phyloP scores from a whole-genome alignment of 192 early-diverging fungal genomes.

The Paraglomus occultum region DNA sequence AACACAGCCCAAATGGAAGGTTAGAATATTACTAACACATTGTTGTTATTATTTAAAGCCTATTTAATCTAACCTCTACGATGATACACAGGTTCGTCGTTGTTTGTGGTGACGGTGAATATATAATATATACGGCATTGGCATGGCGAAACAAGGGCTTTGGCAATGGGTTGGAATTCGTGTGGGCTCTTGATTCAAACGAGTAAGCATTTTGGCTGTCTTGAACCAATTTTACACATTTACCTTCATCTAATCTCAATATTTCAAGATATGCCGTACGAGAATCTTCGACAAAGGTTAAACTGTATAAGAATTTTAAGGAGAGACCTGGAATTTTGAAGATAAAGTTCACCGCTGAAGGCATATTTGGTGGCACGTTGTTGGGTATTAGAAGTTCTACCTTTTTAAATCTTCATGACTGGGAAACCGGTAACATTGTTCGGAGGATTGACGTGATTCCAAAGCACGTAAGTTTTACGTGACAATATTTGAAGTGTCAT shows the following conservation, averaged over 20 bases:
- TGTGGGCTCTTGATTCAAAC: constrained; percentile 96
- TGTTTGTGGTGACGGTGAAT: constrained; percentile 98
- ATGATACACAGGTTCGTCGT: constrained; percentile 74
- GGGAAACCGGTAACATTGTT: constrained; percentile 89
- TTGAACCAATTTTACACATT: background rate
- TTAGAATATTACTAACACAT: background rate
- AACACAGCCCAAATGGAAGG: constrained; percentile 94
- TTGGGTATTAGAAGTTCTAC: constrained; percentile 82
- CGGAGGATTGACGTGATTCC: constrained; percentile 93
- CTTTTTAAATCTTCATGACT: constrained; percentile 96
- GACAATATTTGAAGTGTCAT: background rate
- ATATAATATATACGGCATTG: constrained; percentile 99
- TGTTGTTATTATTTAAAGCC: too few species aligned
- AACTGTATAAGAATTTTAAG: constrained; percentile 95
- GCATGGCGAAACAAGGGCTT: constrained; percentile 99
- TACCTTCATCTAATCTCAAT: background rate
- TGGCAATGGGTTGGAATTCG: constrained; percentile 92
- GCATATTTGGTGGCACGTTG: constrained; percentile 91
- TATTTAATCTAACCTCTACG: too few species aligned
- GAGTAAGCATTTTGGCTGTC: constrained; percentile 48
- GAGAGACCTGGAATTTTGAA: constrained; percentile 74
- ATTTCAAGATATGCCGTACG: constrained; percentile 79
- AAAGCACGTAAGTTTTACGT: constrained; percentile 60
- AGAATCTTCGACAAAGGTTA: constrained; percentile 87
- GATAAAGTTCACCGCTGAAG: constrained; percentile 84